phyloP scores from a whole-genome alignment of 2,329 filamentous ascomycete species.

The Akanthomyces uredinophilus region DNA sequence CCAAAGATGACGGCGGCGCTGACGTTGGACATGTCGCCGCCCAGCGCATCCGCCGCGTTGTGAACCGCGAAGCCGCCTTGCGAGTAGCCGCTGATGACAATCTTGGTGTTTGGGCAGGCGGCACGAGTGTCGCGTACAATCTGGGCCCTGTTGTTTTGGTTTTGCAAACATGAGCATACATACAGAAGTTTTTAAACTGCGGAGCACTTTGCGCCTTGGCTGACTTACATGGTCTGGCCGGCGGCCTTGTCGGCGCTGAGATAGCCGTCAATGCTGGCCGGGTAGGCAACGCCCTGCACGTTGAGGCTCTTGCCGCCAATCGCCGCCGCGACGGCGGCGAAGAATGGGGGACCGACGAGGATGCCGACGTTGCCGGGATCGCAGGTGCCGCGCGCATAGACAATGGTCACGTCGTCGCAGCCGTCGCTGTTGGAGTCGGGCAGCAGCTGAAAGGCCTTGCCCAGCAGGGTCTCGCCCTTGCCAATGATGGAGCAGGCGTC shows the following conservation, averaged over 20 bases:
- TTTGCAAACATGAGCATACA: too few species aligned
- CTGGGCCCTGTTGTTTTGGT: constrained; percentile 27
- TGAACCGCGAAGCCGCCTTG: constrained; percentile 26
- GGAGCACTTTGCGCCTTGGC: not conserved
- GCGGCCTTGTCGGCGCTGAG: constrained; percentile 19
- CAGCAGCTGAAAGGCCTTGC: constrained; percentile 16
- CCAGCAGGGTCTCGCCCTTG: constrained; percentile 16
- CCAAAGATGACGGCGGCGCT: constrained; percentile 29
- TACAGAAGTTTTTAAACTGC: not conserved
- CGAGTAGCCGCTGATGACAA: constrained; percentile 24
- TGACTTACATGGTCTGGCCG: constrained; percentile 22
- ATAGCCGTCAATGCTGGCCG: constrained; percentile 25
- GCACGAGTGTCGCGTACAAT: constrained; percentile 25
- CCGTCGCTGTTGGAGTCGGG: constrained; percentile 15
- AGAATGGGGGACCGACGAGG: constrained; percentile 25
- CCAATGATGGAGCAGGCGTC: constrained; percentile 17
- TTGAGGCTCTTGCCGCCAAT: constrained; percentile 18
- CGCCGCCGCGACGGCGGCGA: constrained; percentile 19
- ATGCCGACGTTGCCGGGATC: constrained; percentile 27
- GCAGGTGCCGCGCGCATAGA: constrained; percentile 28
- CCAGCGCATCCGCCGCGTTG: constrained; percentile 23
- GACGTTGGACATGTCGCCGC: constrained; percentile 22
- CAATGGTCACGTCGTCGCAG: constrained; percentile 25
- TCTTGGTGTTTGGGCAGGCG: constrained; percentile 14
- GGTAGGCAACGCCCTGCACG: constrained; percentile 25